A percentile compares a stretch with the other conserved stretches of the same genome.
Conservation (phyloP, 805 yeast species). For the Candida incommunis region DNA sequence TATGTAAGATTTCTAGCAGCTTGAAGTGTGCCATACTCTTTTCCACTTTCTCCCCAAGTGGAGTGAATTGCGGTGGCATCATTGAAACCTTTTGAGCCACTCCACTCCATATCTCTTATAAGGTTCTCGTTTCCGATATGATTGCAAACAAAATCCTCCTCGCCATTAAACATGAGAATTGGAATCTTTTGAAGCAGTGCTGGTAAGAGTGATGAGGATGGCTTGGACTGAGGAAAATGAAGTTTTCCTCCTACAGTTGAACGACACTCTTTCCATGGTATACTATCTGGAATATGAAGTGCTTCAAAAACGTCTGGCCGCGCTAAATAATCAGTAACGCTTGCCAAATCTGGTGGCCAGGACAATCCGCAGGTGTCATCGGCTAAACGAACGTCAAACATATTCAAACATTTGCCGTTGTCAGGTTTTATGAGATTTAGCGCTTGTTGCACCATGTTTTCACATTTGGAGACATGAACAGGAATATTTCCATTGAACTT, state of each 20-base stretch:
- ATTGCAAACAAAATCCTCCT: conserved; percentile 81
- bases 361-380: conserved; percentile 78
- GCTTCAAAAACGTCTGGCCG: conserved; percentile 31
- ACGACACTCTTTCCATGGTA: conserved; percentile 69
- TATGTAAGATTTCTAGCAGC: conserved; percentile 64
- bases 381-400: conserved; percentile 61
- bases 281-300: conserved; percentile 32
- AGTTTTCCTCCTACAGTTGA: conserved; percentile 39
- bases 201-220: conserved; percentile 58
- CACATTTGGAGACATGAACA: conserved; percentile 21
- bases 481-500: conserved; percentile 11
- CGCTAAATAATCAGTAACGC: conserved; percentile 36
- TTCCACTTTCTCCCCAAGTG: background rate
- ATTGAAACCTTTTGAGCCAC: conserved; percentile 23
- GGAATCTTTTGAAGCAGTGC: conserved; percentile 41
- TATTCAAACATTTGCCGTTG: conserved; percentile 50
- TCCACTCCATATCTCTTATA: conserved; percentile 52
- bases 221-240: conserved; percentile 36
- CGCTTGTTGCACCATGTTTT: conserved; percentile 25
- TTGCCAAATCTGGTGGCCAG: conserved; percentile 64
- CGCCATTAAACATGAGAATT: conserved; percentile 71
- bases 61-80: background rate
- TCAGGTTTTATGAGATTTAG: conserved; percentile 12
- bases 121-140: conserved; percentile 57
- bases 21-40: conserved; percentile 18